These are phyloP conservation scores for Dryadomyces quercus-mongolicae DNA, from an alignment of 2,329 filamentous ascomycete species.

Conservation along the genomic window DNA sequence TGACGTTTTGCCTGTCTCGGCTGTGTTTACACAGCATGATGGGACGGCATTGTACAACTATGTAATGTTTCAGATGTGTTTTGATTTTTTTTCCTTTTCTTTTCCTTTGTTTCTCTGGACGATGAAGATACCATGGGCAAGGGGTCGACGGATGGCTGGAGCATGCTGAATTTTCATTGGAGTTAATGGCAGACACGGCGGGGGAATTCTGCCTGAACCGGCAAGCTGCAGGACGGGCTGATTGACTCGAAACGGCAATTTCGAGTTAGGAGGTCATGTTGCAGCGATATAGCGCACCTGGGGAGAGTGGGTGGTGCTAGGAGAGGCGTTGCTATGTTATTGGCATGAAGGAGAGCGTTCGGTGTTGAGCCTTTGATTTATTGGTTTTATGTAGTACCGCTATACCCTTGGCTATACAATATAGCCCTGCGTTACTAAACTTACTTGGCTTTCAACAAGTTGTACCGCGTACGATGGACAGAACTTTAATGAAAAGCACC, in stretches of 20 bases:
- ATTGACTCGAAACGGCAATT: background rate
- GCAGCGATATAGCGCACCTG: no score
- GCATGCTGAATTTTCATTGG: no score
- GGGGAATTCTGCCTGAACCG: background rate
- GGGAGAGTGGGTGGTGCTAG: background rate
- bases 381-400: background rate
- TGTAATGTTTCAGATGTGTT: constrained; percentile 1
- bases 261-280: no score
- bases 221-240: background rate
- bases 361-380: background rate
- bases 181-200: background rate
- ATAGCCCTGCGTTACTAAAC: background rate
- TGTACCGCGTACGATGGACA: no score
- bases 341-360: background rate
- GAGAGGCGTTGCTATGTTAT: background rate
- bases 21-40: background rate
- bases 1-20: background rate
- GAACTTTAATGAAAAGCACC: no score
- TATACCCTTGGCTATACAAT: background rate
- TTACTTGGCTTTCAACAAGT: no score
- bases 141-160: background rate
- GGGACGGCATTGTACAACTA: background rate
- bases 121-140: background rate
- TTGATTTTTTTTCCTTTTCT: background rate
- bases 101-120: background rate